Evolutionary conservation across 83 land plant species (phyloP), one percentile per base, ranked within the genome.

Genomic region (Picea mariana): DNA sequence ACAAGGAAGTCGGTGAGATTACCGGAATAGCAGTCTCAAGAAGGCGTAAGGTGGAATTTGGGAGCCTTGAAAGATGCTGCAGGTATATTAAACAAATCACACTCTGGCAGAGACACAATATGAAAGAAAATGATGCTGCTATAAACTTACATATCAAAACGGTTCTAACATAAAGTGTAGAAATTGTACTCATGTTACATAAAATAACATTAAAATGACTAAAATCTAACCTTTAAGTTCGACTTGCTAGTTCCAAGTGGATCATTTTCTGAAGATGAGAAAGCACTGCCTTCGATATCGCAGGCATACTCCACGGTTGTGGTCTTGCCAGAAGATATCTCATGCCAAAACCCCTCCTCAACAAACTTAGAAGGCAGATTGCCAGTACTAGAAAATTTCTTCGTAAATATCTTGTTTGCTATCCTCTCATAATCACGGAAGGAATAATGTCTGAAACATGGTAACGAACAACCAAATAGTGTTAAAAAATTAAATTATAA

Each of bases 381-480:
- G 4, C 40, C 5, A 38, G 40, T 38, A 38, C 40, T 38, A 38
- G 40, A 83, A 83, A 93, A 94, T 84, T 92, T 92, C 44, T 94
- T 93, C 63, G 93, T 81, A 89, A 92, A 94, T 16, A 87, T 86
- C 90, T 91, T 96, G 82, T 96, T 94, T 75, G 95, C 99, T 90
- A 94, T 91, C 85, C 93, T 96, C 91, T 96, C 99, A 81, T 85
- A 96, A 82, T 96, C 99, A 64, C 90, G 89, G 65, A 96, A 94
- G 52, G 93, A 85, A 82, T 96, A 96, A 31, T 88, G 88, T 83
- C 98, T 96, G 92, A 67, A 84, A 88, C 27, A 77, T 31, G 49
- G 79, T 0, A 44, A 13, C 15, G 18, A 24, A 67, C 23, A 84
- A n/a, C 52, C 78, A 55, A 55, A 55, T 55, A 55, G 13, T 55